A percentile compares a stretch with the other conserved stretches of the same genome.
Evolutionary conservation across 768 basidiomycete species (phyloP).

Genomic region (Rhizopogon rudus): DNA sequence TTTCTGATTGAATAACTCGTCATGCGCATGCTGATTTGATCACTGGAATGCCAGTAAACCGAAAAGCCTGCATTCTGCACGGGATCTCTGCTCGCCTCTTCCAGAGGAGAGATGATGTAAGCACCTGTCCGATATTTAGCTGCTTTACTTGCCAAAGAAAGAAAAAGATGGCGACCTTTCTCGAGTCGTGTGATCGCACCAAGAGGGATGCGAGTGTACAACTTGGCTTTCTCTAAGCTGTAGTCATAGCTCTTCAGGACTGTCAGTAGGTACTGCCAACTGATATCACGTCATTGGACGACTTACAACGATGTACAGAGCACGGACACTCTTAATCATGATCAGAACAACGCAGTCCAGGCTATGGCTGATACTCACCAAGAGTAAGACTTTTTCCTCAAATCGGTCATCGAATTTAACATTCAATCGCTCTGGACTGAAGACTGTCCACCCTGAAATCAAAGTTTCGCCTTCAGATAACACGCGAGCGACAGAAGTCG

Average conservation of each 20-base stretch:
- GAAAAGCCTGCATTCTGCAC: conserved; percentile 86
- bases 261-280: background rate
- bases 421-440: conserved; percentile 77
- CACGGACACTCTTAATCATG: conserved; percentile 31
- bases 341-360: background rate
- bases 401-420: conserved; percentile 70
- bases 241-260: conserved; percentile 77
- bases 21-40: conserved; percentile 64
- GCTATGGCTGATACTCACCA: conserved; percentile 49
- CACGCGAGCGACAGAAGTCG: conserved; percentile 77
- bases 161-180: conserved; percentile 51
- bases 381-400: conserved; percentile 89
- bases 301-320: conserved; percentile 76
- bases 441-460: conserved; percentile 86
- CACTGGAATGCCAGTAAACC: conserved; percentile 69
- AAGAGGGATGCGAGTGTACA: conserved; percentile 86
- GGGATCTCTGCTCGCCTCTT: conserved; percentile 87
- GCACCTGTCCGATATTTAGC: conserved; percentile 50
- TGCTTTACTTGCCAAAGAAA: background rate
- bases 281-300: background rate
- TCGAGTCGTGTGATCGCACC: conserved; percentile 71
- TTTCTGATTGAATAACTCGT: conserved; percentile 87
- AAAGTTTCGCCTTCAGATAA: conserved; percentile 72
- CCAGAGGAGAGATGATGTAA: conserved; percentile 91
- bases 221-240: conserved; percentile 84